A percentile compares a stretch with the other conserved stretches of the same genome.
These are phyloP conservation scores for Chalciporus chontae DNA, from an alignment of 768 basidiomycete genomes.

Conservation along the genomic window DNA sequence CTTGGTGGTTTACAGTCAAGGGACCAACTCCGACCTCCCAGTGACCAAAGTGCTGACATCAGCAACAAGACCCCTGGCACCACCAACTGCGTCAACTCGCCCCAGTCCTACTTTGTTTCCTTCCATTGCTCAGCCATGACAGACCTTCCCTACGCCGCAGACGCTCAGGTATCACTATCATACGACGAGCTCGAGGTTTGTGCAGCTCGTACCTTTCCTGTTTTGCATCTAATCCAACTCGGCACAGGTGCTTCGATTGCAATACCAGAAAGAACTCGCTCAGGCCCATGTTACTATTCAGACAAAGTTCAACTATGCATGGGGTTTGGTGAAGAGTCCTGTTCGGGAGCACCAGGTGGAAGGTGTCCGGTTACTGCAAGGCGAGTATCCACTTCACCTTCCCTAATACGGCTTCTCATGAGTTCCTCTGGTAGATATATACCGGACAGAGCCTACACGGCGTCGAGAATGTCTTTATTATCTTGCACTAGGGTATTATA, in stretches of 20 bases:
- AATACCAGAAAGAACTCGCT: slow-evolving; percentile 85
- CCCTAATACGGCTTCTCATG: slow-evolving; percentile 2
- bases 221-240: background rate
- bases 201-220: background rate
- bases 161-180: slow-evolving; percentile 83
- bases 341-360: slow-evolving; percentile 82
- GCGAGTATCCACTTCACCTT: slow-evolving; percentile 35
- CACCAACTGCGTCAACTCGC: background rate
- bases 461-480: slow-evolving; percentile 96
- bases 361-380: slow-evolving; percentile 89
- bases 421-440: slow-evolving; percentile 63
- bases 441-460: slow-evolving; percentile 79
- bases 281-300: slow-evolving; percentile 87
- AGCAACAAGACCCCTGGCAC: slow-evolving; percentile 23
- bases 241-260: slow-evolving; percentile 71
- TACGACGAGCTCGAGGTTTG: slow-evolving; percentile 87
- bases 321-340: slow-evolving; percentile 95
- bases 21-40: slow-evolving; percentile 17
- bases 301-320: slow-evolving; percentile 96
- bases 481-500: slow-evolving; percentile 93
- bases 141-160: slow-evolving; percentile 93
- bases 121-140: slow-evolving; percentile 46
- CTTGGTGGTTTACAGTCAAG: slow-evolving; percentile 22
- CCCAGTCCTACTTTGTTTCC: slow-evolving; percentile 10
- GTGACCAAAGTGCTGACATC: slow-evolving; percentile 21